Percentiles rank a stretch among this genome's conserved stretches.
These are phyloP conservation scores for Solanum hybrid DNA, from an alignment of 305 asterid genomes.

Conservation along the genomic window DNA sequence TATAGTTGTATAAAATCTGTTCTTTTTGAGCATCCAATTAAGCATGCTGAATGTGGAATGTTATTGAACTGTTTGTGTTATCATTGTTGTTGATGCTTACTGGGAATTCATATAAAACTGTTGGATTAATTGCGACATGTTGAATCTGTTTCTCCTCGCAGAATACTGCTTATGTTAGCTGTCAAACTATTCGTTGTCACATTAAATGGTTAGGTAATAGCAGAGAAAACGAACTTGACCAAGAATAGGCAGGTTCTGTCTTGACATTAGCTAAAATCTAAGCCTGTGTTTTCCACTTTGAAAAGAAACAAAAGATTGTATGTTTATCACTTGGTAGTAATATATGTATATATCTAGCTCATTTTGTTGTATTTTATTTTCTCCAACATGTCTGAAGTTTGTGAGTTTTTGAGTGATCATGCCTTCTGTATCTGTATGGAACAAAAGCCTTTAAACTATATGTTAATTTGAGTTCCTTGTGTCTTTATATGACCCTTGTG, in stretches of 20 bases:
- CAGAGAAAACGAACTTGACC: neutral
- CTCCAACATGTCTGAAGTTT: neutral
- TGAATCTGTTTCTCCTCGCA: neutral
- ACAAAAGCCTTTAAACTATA: neutral
- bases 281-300: neutral
- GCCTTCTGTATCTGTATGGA: neutral
- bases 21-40: neutral
- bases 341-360: neutral
- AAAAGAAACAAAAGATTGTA: neutral
- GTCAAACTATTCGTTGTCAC: neutral
- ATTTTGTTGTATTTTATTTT: too few relatives aligned
- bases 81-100: neutral
- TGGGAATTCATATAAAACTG: neutral
- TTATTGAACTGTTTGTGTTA: neutral
- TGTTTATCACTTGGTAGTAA: neutral
- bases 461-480: neutral
- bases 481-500: neutral
- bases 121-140: neutral
- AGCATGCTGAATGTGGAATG: neutral
- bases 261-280: neutral
- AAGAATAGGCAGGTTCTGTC: neutral
- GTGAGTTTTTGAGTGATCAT: neutral
- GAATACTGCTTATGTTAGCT: neutral
- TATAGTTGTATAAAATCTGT: neutral
- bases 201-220: neutral